Conservation (phyloP, 768 basidiomycete species). For the Cytidiella melzeri region DNA sequence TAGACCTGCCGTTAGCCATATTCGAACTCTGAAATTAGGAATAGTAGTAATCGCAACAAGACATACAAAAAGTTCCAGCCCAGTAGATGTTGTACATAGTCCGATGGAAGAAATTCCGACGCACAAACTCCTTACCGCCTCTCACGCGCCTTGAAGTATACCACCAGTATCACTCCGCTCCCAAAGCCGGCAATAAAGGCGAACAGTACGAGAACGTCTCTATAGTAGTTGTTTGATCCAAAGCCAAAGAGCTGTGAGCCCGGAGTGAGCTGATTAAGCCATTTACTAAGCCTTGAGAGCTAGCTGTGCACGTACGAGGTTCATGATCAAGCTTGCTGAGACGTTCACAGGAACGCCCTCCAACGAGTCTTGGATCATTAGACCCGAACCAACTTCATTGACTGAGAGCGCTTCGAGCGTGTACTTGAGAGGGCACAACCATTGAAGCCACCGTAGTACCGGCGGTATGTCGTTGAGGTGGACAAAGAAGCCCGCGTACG, state of each 20-base stretch:
- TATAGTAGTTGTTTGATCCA: slow-evolving; percentile 72
- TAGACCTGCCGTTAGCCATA: too few species aligned
- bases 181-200: slow-evolving; percentile 82
- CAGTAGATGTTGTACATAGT: too few species aligned
- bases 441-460: slow-evolving; percentile 90
- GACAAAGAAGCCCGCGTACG: slow-evolving; percentile 90
- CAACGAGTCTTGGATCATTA: slow-evolving; percentile 75
- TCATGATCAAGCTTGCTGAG: slow-evolving; percentile 82
- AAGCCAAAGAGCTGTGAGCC: slow-evolving; percentile 94
- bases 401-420: slow-evolving; percentile 81
- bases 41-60: too few species aligned
- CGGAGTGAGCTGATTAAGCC: neutral
- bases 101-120: too few species aligned
- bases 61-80: too few species aligned
- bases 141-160: slow-evolving; percentile 77
- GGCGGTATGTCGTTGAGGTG: slow-evolving; percentile 81
- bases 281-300: neutral
- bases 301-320: slow-evolving; percentile 46
- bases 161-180: slow-evolving; percentile 61
- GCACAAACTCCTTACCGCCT: slow-evolving; percentile 43
- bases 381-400: slow-evolving; percentile 87
- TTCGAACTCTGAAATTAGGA: too few species aligned
- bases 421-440: slow-evolving; percentile 82
- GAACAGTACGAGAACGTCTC: slow-evolving; percentile 83
- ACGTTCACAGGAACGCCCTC: slow-evolving; percentile 79